A percentile compares a stretch with the other conserved stretches of the same genome.
Evolutionary conservation across 2,329 filamentous ascomycete genomes (phyloP).

Genomic region (Aspergillus felis): DNA sequence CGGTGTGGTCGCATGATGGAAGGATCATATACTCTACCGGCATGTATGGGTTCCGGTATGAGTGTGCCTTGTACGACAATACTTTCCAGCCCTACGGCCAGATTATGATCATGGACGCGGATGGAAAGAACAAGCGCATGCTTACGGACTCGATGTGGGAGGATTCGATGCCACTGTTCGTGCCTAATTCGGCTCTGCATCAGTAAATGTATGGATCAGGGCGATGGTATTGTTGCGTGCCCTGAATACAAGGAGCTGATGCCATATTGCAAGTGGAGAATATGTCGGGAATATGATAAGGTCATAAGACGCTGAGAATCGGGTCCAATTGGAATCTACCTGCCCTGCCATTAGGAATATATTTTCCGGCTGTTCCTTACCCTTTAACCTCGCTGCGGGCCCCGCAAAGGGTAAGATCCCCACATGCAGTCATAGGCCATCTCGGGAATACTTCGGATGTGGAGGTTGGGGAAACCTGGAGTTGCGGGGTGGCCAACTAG

Average conservation of each 20-base stretch:
- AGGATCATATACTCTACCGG: conserved; percentile 41
- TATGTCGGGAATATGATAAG: no score
- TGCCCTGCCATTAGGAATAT: no score
- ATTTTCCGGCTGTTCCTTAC: no score
- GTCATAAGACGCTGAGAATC: no score
- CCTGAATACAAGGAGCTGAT: no score
- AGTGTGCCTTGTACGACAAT: conserved; percentile 39
- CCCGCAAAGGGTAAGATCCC: no score
- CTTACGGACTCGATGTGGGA: conserved; percentile 30
- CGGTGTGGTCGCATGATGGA: conserved; percentile 43
- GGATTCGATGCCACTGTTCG: conserved; percentile 28
- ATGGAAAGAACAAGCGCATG: conserved; percentile 33
- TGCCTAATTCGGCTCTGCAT: conserved; percentile 5
- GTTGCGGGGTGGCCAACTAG: not conserved
- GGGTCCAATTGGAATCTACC: no score
- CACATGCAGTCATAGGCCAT: no score
- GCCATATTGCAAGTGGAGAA: no score
- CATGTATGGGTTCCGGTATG: conserved; percentile 44
- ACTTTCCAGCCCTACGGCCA: conserved; percentile 47
- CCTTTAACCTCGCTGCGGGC: no score
- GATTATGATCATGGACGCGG: conserved; percentile 43
- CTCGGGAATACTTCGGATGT: not conserved
- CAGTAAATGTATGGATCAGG: no score
- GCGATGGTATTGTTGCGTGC: no score
- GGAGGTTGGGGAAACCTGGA: not conserved